Conservation (phyloP, 2,329 filamentous ascomycete genomes). For the Talaromyces sp. region DNA sequence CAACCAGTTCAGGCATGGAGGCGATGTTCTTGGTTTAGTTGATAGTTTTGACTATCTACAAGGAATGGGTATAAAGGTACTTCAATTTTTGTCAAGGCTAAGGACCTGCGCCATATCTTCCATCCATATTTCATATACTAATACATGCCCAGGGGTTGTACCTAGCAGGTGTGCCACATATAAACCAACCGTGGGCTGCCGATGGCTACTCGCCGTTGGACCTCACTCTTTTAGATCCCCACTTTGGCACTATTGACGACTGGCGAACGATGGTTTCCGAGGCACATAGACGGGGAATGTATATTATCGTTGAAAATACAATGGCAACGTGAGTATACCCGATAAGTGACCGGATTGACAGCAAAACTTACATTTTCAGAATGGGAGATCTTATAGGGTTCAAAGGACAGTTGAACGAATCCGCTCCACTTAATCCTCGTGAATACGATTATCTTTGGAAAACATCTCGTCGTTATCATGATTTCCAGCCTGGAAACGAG, state of each 20-base stretch:
- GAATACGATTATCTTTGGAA: constrained; percentile 57
- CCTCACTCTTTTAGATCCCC: constrained; percentile 54
- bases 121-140: background rate
- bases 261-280: constrained; percentile 51
- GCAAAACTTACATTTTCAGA: constrained; percentile 17
- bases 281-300: constrained; percentile 54
- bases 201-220: constrained; percentile 54
- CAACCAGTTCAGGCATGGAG: constrained; percentile 55
- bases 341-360: background rate
- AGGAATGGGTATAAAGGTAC: constrained; percentile 53
- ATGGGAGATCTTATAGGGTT: constrained; percentile 56
- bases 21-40: constrained; percentile 49
- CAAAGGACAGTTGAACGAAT: constrained; percentile 49
- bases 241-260: constrained; percentile 51
- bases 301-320: constrained; percentile 57
- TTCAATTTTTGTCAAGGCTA: background rate
- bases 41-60: constrained; percentile 56
- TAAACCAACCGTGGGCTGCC: constrained; percentile 56
- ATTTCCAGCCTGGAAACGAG: constrained; percentile 48
- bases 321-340: constrained; percentile 45
- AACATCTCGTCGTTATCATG: constrained; percentile 44
- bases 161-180: constrained; percentile 54
- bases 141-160: constrained; percentile 44
- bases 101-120: constrained; percentile 3
- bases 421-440: constrained; percentile 45